A percentile compares a stretch with the other conserved stretches of the same genome.
Evolutionary conservation across 768 basidiomycete species (phyloP).

Genomic region (Podaxis sp.): DNA sequence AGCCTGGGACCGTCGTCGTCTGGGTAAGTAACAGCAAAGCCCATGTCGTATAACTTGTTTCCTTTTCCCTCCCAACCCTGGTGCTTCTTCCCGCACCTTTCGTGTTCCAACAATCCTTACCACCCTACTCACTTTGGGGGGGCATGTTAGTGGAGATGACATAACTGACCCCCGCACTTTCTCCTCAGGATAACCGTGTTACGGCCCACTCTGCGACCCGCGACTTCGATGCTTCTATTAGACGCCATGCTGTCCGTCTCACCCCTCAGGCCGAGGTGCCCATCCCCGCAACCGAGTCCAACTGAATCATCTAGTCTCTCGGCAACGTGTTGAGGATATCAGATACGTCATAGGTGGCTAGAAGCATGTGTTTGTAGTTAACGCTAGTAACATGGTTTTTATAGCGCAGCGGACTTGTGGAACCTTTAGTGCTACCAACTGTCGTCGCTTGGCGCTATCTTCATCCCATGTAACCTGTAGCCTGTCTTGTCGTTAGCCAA

Average conservation of each 20-base stretch:
- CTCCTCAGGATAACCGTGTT: slow-evolving; percentile 43
- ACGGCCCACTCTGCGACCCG: slow-evolving; percentile 45
- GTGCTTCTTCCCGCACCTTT: background rate
- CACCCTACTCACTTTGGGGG: background rate
- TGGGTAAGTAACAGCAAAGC: slow-evolving; percentile 39
- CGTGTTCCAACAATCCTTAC: slow-evolving; percentile 3
- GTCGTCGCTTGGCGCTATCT: no score
- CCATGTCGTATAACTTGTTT: background rate
- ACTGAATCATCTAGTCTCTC: background rate
- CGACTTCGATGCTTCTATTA: slow-evolving; percentile 36
- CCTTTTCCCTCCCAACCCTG: background rate
- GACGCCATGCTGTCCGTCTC: slow-evolving; percentile 46
- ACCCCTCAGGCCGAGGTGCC: slow-evolving; percentile 50
- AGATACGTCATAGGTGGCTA: background rate
- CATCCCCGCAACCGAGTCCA: slow-evolving; percentile 3
- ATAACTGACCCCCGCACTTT: background rate
- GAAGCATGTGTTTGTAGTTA: background rate
- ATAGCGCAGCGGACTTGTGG: background rate
- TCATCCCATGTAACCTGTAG: no score
- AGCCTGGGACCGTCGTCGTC: slow-evolving; percentile 55
- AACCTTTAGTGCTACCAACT: background rate
- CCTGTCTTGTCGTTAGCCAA: no score
- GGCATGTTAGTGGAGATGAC: background rate
- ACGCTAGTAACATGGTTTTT: background rate
- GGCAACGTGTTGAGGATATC: background rate